Evolutionary conservation across 23 red algal genomes (phyloP).

Genomic region (Gracilaria vermiculophylla): DNA sequence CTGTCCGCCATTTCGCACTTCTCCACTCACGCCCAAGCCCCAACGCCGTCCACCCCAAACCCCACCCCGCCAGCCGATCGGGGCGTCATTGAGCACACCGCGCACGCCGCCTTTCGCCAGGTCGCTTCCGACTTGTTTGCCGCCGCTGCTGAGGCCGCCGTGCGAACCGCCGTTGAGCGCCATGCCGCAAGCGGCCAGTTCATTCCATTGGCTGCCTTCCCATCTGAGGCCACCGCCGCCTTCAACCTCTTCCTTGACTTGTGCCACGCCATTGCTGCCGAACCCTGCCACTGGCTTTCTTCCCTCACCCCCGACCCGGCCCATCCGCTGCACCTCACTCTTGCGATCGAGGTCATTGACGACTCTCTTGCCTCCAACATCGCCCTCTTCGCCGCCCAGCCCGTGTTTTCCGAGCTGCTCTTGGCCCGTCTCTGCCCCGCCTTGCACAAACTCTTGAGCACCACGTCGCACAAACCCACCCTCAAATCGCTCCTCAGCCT

Average conservation of each 20-base stretch:
- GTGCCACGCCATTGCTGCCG: conserved; percentile 19
- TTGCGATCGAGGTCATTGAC: conserved; percentile 70
- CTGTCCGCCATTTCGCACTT: conserved; percentile 53
- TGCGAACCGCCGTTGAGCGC: conserved; percentile 30
- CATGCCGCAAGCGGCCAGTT: conserved; percentile 7
- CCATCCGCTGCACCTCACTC: not conserved
- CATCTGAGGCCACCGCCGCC: conserved; percentile 26
- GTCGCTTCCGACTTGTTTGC: conserved; percentile 65
- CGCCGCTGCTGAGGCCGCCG: conserved; percentile 37
- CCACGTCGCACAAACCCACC: not conserved
- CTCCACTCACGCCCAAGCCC: not conserved
- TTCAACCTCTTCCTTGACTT: conserved; percentile 55
- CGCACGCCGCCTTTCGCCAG: conserved; percentile 73
- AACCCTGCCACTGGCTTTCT: conserved; percentile 31
- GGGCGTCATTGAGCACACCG: conserved; percentile 73
- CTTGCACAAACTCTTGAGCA: conserved; percentile 54
- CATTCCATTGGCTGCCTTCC: conserved; percentile 34
- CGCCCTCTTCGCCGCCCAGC: conserved; percentile 40
- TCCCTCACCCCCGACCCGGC: not conserved
- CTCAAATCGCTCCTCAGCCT: conserved; percentile 50
- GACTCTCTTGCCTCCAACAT: conserved; percentile 53
- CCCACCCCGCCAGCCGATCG: too few species aligned
- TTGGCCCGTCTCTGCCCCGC: conserved; percentile 54
- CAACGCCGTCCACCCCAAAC: too few species aligned
- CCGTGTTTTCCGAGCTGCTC: conserved; percentile 51